phyloP scores from a whole-genome alignment of 2,329 filamentous ascomycete genomes.

The Fusarium heterosporum region DNA sequence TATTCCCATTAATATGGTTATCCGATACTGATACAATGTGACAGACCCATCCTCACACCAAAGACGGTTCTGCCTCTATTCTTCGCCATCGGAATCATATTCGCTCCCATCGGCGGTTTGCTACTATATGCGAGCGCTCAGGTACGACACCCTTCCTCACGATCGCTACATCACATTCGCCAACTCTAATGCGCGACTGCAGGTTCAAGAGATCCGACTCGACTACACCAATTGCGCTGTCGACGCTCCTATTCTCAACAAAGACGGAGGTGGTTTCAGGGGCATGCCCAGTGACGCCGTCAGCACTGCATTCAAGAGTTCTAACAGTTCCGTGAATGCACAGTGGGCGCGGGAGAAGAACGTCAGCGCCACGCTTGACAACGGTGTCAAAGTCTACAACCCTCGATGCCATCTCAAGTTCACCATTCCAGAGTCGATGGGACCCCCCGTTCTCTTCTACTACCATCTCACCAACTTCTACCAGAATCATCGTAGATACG shows the following conservation, averaged over 20 bases:
- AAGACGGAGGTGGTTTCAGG: slow-evolving; percentile 51
- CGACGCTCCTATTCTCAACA: slow-evolving; percentile 61
- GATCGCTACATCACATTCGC: not conserved
- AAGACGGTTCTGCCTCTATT: slow-evolving; percentile 94
- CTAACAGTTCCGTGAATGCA: slow-evolving; percentile 54
- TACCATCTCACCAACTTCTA: slow-evolving; percentile 98
- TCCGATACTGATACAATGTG: slow-evolving; percentile 52
- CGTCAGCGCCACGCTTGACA: slow-evolving; percentile 51
- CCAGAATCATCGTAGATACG: slow-evolving; percentile 97
- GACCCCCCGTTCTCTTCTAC: slow-evolving; percentile 88
- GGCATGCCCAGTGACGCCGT: slow-evolving; percentile 70
- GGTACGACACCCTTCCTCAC: slow-evolving; percentile 58
- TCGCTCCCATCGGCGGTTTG: slow-evolving; percentile 90
- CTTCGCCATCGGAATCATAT: slow-evolving; percentile 90
- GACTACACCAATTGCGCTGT: slow-evolving; percentile 85
- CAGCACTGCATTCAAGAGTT: slow-evolving; percentile 76
- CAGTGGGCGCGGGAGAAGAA: slow-evolving; percentile 58
- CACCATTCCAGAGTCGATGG: slow-evolving; percentile 80
- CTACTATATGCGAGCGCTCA: slow-evolving; percentile 86
- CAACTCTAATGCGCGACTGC: slow-evolving; percentile 19
- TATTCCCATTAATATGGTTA: not conserved
- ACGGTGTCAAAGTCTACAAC: slow-evolving; percentile 52
- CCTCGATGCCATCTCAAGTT: slow-evolving; percentile 81
- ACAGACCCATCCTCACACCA: slow-evolving; percentile 90
- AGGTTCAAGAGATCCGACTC: slow-evolving; percentile 91